Conservation (phyloP, 768 basidiomycete species). For the Boletus rubescentipes region DNA sequence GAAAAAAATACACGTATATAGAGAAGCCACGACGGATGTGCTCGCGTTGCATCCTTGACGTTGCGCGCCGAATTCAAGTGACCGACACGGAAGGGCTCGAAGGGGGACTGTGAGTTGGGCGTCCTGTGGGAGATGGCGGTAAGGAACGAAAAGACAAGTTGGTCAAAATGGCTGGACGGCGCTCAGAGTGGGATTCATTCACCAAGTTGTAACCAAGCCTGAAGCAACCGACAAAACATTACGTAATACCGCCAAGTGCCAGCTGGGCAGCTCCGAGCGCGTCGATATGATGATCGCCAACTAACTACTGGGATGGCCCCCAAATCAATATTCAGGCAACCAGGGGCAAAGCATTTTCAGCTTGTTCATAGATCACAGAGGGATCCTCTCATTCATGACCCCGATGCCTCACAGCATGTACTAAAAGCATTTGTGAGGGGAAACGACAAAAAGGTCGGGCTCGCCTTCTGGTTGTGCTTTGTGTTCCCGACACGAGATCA, state of each 20-base stretch:
- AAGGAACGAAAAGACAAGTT: slow-evolving; percentile 1
- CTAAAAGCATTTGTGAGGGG: slow-evolving; percentile 77
- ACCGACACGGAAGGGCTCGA: not conserved
- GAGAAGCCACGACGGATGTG: slow-evolving; percentile 78
- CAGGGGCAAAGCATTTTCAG: slow-evolving; percentile 91
- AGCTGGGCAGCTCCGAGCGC: slow-evolving; percentile 2
- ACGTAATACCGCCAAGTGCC: slow-evolving; percentile 25
- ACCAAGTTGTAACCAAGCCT: slow-evolving; percentile 9
- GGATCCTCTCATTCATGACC: slow-evolving; percentile 93
- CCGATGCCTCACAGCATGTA: slow-evolving; percentile 86
- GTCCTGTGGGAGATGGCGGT: slow-evolving; percentile 1
- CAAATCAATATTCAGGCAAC: slow-evolving; percentile 87
- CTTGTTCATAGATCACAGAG: slow-evolving; percentile 95
- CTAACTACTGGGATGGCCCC: slow-evolving; percentile 52
- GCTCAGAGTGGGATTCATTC: slow-evolving; percentile 25
- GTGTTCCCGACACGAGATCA: slow-evolving; percentile 16
- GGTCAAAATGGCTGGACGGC: slow-evolving; percentile 20
- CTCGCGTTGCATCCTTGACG: slow-evolving; percentile 67
- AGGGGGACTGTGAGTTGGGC: not conserved
- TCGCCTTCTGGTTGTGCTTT: not conserved
- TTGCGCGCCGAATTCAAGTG: slow-evolving; percentile 5
- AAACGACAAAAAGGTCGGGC: slow-evolving; percentile 63
- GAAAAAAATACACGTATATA: slow-evolving; percentile 68
- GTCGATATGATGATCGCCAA: not conserved
- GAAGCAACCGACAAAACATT: slow-evolving; percentile 30